A percentile compares a stretch with the other conserved stretches of the same genome.
phyloP scores from a whole-genome alignment of 2,329 filamentous ascomycete genomes.

The Elsinoe fawcettii region DNA sequence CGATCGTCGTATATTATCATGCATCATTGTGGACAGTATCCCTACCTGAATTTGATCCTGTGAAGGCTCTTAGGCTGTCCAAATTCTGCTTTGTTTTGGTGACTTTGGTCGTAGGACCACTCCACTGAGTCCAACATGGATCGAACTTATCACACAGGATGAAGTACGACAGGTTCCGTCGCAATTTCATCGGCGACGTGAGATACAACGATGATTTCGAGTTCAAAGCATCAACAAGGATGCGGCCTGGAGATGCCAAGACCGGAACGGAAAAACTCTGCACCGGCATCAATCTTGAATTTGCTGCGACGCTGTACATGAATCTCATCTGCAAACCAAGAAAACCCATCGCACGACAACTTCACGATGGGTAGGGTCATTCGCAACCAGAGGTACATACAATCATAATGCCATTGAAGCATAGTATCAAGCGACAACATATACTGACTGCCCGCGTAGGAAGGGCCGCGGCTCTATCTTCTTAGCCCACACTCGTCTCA shows the following conservation, averaged over 20 bases:
- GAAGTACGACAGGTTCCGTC: too few species aligned
- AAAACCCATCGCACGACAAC: slow-evolving; percentile 14
- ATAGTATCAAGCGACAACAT: slow-evolving; percentile 33
- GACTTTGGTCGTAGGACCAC: too few species aligned
- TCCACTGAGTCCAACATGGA: too few species aligned
- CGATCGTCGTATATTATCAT: too few species aligned
- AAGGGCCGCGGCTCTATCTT: slow-evolving; percentile 73
- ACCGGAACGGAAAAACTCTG: neutral
- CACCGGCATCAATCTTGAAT: neutral
- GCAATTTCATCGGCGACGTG: too few species aligned
- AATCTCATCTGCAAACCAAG: neutral
- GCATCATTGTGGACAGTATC: too few species aligned
- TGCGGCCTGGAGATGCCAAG: neutral
- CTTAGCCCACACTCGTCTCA: slow-evolving; percentile 74
- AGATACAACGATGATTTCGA: too few species aligned
- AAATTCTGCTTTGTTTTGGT: too few species aligned
- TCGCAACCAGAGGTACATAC: slow-evolving; percentile 54
- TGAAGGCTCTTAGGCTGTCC: too few species aligned
- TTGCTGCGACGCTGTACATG: slow-evolving; percentile 1
- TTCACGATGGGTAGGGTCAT: slow-evolving; percentile 56
- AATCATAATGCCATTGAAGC: neutral
- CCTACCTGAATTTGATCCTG: too few species aligned
- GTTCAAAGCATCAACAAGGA: too few species aligned
- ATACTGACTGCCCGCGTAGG: slow-evolving; percentile 19
- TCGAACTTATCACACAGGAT: too few species aligned